Evolutionary conservation across 306 rosid species (phyloP).

Genomic region (Prosopis cineraria): DNA sequence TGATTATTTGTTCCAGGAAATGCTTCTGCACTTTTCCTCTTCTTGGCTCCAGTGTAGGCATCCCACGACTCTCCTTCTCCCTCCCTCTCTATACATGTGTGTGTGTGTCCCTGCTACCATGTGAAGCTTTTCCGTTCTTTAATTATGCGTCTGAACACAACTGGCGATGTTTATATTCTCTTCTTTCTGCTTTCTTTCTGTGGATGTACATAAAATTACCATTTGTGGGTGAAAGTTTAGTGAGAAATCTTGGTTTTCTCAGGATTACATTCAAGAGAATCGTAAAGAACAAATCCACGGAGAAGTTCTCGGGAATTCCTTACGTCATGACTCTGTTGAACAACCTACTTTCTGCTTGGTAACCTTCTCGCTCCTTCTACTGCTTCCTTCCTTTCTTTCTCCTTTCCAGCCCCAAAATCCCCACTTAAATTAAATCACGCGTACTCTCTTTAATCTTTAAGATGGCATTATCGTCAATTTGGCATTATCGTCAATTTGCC

Average conservation of each 20-base stretch:
- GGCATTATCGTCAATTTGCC: not conserved
- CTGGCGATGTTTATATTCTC: not conserved
- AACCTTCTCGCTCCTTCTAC: constrained; percentile 8
- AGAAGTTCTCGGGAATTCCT: constrained; percentile 89
- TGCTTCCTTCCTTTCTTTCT: not conserved
- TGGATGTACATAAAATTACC: not conserved
- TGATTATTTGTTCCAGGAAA: constrained; percentile 59
- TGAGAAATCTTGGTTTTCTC: constrained; percentile 4
- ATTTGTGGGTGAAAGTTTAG: not conserved
- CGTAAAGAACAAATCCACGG: constrained; percentile 56
- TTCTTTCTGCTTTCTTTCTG: not conserved
- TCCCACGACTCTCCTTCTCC: not conserved
- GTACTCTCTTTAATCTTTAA: constrained; percentile 13
- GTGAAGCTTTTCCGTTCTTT: constrained; percentile 1
- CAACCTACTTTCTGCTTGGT: constrained; percentile 93
- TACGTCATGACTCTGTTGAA: constrained; percentile 88
- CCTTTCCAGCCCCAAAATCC: constrained; percentile 8
- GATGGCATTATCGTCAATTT: not conserved
- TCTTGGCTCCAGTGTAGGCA: constrained; percentile 82
- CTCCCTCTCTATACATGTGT: too few relatives aligned
- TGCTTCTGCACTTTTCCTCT: constrained; percentile 89
- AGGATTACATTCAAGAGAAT: constrained; percentile 92
- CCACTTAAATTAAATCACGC: constrained; percentile 21
- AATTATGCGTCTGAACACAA: not conserved
- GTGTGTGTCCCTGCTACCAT: not conserved